Evolutionary conservation across 306 rosid species (phyloP).

Genomic region (Carpinus viminea): DNA sequence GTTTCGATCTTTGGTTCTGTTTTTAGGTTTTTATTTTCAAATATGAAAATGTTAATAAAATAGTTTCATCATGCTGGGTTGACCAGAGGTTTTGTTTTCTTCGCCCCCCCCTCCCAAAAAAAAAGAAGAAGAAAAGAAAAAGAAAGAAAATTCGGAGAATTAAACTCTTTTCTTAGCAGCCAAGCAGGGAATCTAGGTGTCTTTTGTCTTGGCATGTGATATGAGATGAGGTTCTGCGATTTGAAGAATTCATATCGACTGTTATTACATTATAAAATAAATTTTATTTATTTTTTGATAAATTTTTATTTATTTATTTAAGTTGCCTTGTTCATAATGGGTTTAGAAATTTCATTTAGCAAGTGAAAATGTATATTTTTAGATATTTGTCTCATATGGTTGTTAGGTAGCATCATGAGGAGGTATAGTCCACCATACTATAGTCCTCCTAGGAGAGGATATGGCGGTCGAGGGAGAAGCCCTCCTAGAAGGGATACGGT

Average conservation of each 20-base stretch:
- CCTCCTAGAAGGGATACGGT: constrained; percentile 51
- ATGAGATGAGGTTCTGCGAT: background rate
- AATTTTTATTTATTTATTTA: background rate
- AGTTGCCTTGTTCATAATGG: background rate
- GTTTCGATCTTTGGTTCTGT: background rate
- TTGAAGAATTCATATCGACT: background rate
- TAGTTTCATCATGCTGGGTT: background rate
- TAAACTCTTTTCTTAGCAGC: background rate
- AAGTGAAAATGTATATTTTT: background rate
- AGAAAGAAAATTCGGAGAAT: background rate
- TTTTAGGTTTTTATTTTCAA: background rate
- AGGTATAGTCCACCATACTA: constrained; percentile 92
- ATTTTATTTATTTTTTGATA: background rate
- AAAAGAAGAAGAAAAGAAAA: background rate
- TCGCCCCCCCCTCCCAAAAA: background rate
- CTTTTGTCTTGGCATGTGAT: background rate
- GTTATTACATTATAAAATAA: background rate
- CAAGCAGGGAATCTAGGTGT: background rate
- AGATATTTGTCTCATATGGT: background rate
- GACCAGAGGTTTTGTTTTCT: background rate
- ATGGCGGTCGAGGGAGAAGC: constrained; percentile 70
- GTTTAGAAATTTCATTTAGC: background rate
- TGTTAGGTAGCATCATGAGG: constrained; percentile 49
- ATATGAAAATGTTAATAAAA: background rate
- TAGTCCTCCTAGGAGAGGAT: constrained; percentile 91